Evolutionary conservation across 2,329 filamentous ascomycete species (phyloP).

Genomic region (Dactylellina parvicollis): DNA sequence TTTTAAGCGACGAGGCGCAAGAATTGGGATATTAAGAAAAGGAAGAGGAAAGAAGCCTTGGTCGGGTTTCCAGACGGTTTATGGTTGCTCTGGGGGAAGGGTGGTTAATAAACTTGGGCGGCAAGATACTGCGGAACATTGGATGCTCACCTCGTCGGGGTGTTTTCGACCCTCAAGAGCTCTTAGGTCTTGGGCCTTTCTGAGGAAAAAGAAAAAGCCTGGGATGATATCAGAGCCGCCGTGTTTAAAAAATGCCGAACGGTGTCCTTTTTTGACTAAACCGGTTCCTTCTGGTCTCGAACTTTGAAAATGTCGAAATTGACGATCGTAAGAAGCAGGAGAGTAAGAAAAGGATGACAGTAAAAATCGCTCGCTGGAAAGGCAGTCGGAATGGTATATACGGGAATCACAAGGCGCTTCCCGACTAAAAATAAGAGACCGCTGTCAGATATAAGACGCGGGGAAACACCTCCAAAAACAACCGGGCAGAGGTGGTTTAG

Average conservation of each 20-base stretch:
- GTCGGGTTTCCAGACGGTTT: slow-evolving; percentile 27
- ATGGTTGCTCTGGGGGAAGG: slow-evolving; percentile 27
- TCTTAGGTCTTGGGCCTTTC: too few species aligned
- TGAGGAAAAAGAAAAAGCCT: slow-evolving; percentile 5
- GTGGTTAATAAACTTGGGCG: slow-evolving; percentile 54
- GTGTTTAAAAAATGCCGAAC: slow-evolving; percentile 13
- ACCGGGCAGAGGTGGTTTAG: slow-evolving; percentile 13
- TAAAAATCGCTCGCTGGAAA: slow-evolving; percentile 38
- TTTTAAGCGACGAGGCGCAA: slow-evolving; percentile 54
- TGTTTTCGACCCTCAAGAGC: neutral
- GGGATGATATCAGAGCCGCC: slow-evolving; percentile 51
- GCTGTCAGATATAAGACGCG: slow-evolving; percentile 17
- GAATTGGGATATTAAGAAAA: slow-evolving; percentile 9
- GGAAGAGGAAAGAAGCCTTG: slow-evolving; percentile 3
- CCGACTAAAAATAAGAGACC: slow-evolving; percentile 15
- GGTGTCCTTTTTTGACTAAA: neutral
- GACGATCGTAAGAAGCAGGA: slow-evolving; percentile 39
- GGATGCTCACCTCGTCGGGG: slow-evolving; percentile 46
- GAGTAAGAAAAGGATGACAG: slow-evolving; percentile 17
- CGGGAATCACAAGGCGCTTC: slow-evolving; percentile 13
- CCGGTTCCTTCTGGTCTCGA: neutral
- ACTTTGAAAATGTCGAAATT: slow-evolving; percentile 2
- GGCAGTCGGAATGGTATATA: slow-evolving; percentile 17
- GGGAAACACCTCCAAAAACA: slow-evolving; percentile 23
- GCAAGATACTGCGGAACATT: slow-evolving; percentile 50